Base-by-base conservation (phyloP, 2,329 filamentous ascomycete genomes). In the Scytalidium lignicola region DNA sequence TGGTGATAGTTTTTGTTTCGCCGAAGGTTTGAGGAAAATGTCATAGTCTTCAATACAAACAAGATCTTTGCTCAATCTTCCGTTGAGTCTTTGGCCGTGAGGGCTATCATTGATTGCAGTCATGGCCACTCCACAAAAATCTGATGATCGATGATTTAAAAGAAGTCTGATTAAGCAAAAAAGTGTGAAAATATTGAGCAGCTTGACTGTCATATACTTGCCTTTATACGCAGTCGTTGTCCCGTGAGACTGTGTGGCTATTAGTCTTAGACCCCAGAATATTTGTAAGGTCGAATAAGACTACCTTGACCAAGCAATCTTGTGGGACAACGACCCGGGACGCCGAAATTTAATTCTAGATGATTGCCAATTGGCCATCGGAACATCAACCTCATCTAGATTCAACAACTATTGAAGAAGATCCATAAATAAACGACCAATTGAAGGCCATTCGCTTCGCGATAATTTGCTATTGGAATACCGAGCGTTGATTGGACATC, bases 401-500 rank as follows among this genome's bases (percentile, higher is more conserved):
- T 26, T 26, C 23, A 26, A 26, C 10, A 6, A 10, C 23, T 26
- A 10, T 26, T 26, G 23, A 26, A 26, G 6, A 26, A 26, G 23
- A 26, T 26, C 23, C 23, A 26, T 26, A 26, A n/a, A 26, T 26
- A 26, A 26, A 26, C 10, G 23, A 26, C 23, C 10, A 26, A 10
- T 26, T 26, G 10, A 26, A 5, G 10, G 23, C 23, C 10, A 26
- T 26, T 5, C 23, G 10, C 23, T 26, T 5, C 23, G 10, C 23
- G 23, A 10, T 26, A 5, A 26, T 44, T 37, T 42, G 20, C 45
- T 46, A 43, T 42, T 49, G 47, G 12, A 41, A 45, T 29, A 4
- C 18, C 6, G 41, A 28, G 13, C 19, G 17, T 18, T 51, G 51
- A 53, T 53, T 53, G 51, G 51, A 37, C 41, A 48, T 50, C 51